Conservation (phyloP, 345 rosid genomes). For the Lepidium didymum region DNA sequence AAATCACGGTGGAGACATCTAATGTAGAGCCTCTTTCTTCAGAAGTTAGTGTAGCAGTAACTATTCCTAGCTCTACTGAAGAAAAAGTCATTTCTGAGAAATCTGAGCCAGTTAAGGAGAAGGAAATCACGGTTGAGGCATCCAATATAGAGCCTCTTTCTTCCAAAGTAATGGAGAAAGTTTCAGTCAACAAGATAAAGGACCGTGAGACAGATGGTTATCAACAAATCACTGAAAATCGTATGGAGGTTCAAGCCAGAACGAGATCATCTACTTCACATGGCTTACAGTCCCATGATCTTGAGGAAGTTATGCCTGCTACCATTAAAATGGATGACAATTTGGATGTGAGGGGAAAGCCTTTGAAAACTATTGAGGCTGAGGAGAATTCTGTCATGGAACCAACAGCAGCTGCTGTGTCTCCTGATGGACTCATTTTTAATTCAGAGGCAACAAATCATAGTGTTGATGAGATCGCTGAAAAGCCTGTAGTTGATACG, state of each 20-base stretch:
- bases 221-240: slow-evolving; percentile 2
- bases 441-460: slow-evolving; percentile 11
- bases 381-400: slow-evolving; percentile 9
- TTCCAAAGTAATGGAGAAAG: slow-evolving; percentile 12
- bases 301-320: slow-evolving; percentile 20
- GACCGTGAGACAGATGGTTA: slow-evolving; percentile 10
- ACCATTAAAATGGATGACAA: slow-evolving; percentile 9
- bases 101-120: background rate
- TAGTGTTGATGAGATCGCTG: slow-evolving; percentile 13
- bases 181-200: background rate
- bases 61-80: slow-evolving; percentile 10
- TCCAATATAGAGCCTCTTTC: slow-evolving; percentile 11
- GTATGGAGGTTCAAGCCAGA: slow-evolving; percentile 6
- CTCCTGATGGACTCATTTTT: slow-evolving; percentile 21
- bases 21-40: slow-evolving; percentile 8
- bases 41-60: background rate
- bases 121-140: slow-evolving; percentile 6
- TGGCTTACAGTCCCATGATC: slow-evolving; percentile 5
- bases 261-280: slow-evolving; percentile 15
- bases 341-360: background rate
- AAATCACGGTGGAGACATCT: background rate
- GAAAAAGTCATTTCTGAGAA: slow-evolving; percentile 3
- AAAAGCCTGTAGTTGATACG: slow-evolving; percentile 4
- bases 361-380: slow-evolving; percentile 7
- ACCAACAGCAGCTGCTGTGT: slow-evolving; percentile 10